Conservation (phyloP, 495 filamentous ascomycete genomes). For the Amniculicola lignicola region DNA sequence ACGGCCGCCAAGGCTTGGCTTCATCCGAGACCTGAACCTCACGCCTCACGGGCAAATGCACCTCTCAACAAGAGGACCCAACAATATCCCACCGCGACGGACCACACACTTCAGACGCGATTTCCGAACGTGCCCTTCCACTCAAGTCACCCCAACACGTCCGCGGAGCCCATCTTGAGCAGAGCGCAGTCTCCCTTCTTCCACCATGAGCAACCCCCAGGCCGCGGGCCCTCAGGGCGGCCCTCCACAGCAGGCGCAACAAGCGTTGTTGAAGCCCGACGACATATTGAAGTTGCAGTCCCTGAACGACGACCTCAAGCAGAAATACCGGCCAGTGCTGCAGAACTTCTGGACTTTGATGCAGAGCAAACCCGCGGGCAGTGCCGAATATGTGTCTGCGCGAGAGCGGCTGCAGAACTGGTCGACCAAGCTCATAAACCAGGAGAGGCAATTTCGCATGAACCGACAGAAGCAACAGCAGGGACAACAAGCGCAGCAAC, state of each 20-base stretch:
- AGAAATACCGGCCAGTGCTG: slow-evolving; percentile 31
- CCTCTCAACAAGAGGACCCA: no score
- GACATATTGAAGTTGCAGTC: slow-evolving; percentile 31
- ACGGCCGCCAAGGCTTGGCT: no score
- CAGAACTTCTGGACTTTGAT: slow-evolving; percentile 32
- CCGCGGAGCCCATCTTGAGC: no score
- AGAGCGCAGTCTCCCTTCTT: background rate
- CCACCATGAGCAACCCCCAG: slow-evolving; percentile 29
- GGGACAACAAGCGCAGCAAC: slow-evolving; percentile 5
- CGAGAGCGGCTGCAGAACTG: slow-evolving; percentile 30
- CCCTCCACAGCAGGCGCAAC: background rate
- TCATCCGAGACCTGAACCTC: no score
- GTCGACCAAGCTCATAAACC: slow-evolving; percentile 28
- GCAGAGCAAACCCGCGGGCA: slow-evolving; percentile 23
- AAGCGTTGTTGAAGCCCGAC: slow-evolving; percentile 23
- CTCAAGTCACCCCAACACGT: no score
- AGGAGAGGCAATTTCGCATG: slow-evolving; percentile 24
- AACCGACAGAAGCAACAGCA: slow-evolving; percentile 8
- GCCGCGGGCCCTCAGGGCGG: slow-evolving; percentile 18
- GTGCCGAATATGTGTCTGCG: slow-evolving; percentile 20
- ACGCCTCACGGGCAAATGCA: no score
- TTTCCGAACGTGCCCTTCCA: no score
- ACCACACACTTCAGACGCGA: no score
- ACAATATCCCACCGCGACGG: no score
- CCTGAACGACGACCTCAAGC: slow-evolving; percentile 31